Evolutionary conservation across 306 rosid species (phyloP).

Genomic region (Medicago lupulina): DNA sequence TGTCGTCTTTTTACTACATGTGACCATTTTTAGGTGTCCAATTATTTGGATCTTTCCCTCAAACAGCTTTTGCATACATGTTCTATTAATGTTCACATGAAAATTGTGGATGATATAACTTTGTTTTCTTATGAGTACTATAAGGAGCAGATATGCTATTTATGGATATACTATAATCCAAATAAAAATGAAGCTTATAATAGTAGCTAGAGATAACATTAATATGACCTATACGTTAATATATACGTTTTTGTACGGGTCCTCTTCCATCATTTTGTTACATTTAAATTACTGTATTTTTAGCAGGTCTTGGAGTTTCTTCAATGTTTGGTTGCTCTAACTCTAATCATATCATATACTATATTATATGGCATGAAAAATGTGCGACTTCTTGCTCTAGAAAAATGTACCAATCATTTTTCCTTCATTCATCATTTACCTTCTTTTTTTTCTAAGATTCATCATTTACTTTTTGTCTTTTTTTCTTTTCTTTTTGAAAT

Average conservation of each 20-base stretch:
- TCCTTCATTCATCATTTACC: background rate
- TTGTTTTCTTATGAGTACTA: slow-evolving; percentile 32
- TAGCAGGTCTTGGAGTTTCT: background rate
- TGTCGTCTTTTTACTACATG: slow-evolving; percentile 54
- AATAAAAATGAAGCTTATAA: background rate
- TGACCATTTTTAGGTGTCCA: slow-evolving; percentile 56
- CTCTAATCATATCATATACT: background rate
- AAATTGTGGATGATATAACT: slow-evolving; percentile 56
- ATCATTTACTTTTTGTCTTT: no score
- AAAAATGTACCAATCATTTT: background rate
- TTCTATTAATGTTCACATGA: slow-evolving; percentile 46
- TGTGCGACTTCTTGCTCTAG: background rate
- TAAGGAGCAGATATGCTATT: background rate
- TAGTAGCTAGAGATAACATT: background rate
- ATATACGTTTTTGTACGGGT: background rate
- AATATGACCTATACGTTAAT: no score
- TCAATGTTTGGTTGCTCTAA: background rate
- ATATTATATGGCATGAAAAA: background rate
- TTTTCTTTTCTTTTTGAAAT: no score
- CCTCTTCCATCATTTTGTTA: background rate
- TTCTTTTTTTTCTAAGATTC: no score
- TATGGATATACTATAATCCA: background rate
- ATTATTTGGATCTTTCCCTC: slow-evolving; percentile 48
- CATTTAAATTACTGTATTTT: background rate
- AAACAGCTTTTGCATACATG: slow-evolving; percentile 27